Conservation (phyloP, 192 early-diverging fungal genomes). For the Linnemannia hyalina region DNA sequence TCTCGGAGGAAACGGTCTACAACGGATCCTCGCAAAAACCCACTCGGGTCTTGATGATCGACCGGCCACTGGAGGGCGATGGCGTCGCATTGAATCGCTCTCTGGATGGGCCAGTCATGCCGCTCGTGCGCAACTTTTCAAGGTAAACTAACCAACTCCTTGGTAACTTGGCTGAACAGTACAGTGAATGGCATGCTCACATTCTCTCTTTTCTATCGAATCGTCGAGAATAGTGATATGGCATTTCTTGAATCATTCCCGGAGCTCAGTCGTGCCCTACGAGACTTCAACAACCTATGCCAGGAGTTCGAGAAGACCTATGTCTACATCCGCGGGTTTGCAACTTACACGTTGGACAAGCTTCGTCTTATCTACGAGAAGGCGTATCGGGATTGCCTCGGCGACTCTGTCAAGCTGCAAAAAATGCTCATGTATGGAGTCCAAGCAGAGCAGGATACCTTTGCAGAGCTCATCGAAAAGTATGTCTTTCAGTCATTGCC, state of each 20-base stretch:
- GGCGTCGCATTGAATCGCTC: constrained; percentile 34
- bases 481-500: constrained; percentile 11
- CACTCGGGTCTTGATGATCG: constrained; percentile 59
- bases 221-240: constrained; percentile 55
- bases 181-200: neutral
- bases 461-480: constrained; percentile 67
- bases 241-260: constrained; percentile 59
- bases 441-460: constrained; percentile 59
- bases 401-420: constrained; percentile 45
- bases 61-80: constrained; percentile 65
- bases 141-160: constrained; percentile 12
- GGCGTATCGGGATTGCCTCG: constrained; percentile 53
- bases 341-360: constrained; percentile 61
- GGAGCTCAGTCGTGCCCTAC: constrained; percentile 52
- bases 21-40: constrained; percentile 56
- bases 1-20: constrained; percentile 65
- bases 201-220: neutral
- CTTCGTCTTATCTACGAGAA: constrained; percentile 64
- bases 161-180: neutral
- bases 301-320: constrained; percentile 67
- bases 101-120: constrained; percentile 33
- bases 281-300: constrained; percentile 55
- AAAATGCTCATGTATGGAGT: constrained; percentile 33
- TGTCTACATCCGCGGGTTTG: constrained; percentile 68
- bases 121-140: constrained; percentile 43